Conservation (phyloP, 2,329 filamentous ascomycete genomes). For the Drechslerella stenobrocha region DNA sequence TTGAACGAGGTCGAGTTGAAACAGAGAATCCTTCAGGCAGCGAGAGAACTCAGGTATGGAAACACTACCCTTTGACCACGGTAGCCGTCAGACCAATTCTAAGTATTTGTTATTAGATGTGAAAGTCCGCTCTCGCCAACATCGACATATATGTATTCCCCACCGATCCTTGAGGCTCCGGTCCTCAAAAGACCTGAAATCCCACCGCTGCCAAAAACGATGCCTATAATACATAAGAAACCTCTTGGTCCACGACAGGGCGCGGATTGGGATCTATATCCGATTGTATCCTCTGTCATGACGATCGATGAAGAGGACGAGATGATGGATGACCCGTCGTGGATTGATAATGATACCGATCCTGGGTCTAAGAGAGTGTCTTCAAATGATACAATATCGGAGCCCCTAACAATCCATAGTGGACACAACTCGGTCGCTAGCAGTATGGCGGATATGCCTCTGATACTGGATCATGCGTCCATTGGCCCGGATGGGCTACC, state of each 20-base stretch:
- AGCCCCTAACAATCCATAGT: conserved; percentile 44
- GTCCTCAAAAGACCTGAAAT: conserved; percentile 45
- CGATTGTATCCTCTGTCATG: conserved; percentile 15
- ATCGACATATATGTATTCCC: conserved; percentile 16
- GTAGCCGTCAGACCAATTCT: conserved; percentile 5
- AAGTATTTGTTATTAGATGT: conserved; percentile 36
- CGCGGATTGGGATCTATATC: conserved; percentile 48
- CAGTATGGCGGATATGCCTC: conserved; percentile 44
- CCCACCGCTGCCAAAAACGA: conserved; percentile 37
- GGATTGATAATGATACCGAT: conserved; percentile 47
- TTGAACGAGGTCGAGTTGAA: conserved; percentile 44
- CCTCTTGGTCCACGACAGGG: conserved; percentile 46
- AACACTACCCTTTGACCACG: conserved; percentile 16
- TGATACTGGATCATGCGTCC: conserved; percentile 38
- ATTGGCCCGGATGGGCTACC: conserved; percentile 41
- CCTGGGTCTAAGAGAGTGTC: conserved; percentile 43
- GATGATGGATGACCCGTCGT: conserved; percentile 35
- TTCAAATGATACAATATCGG: conserved; percentile 47
- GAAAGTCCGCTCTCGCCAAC: conserved; percentile 43
- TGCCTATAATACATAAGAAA: conserved; percentile 36
- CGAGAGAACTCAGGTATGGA: conserved; percentile 42
- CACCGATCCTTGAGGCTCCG: conserved; percentile 26
- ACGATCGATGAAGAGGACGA: conserved; percentile 47
- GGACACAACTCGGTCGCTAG: conserved; percentile 41
- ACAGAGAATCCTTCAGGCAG: conserved; percentile 43